phyloP scores from a whole-genome alignment of 73 alveolate genomes.

The Effrenium voratum region DNA sequence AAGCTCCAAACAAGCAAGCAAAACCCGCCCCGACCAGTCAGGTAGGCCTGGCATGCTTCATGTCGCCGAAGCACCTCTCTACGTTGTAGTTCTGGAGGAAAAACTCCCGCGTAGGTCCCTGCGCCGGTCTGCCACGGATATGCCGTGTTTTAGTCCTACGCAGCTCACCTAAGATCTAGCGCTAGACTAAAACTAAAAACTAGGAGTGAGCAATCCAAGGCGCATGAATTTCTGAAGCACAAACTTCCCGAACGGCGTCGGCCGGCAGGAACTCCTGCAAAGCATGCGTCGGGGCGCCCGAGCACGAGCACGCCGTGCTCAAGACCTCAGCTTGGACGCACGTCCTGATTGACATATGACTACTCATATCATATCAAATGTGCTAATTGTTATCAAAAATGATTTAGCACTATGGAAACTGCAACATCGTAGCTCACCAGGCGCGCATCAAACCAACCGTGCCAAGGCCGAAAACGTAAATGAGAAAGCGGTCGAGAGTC shows the following conservation, averaged over 20 bases:
- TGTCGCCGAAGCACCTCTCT: slow-evolving; percentile 13
- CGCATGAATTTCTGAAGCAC: slow-evolving; percentile 3
- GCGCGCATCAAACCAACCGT: too few species aligned
- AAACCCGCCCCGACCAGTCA: too few species aligned
- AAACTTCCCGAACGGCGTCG: neutral
- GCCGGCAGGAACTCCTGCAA: neutral
- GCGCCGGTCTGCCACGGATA: neutral
- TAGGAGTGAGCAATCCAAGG: neutral
- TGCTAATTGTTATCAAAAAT: too few species aligned
- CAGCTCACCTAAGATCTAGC: too few species aligned
- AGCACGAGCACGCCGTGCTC: neutral
- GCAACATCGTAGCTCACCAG: too few species aligned
- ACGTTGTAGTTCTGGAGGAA: neutral
- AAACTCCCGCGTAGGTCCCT: slow-evolving; percentile 6
- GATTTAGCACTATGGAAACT: too few species aligned
- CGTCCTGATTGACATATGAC: too few species aligned
- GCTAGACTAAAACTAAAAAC: neutral
- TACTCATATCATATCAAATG: too few species aligned
- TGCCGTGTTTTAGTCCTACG: neutral
- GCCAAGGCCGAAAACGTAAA: too few species aligned
- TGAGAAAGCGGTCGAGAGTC: too few species aligned
- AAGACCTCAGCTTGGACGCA: neutral
- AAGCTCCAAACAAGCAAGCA: neutral
- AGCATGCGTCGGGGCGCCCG: slow-evolving; percentile 32
- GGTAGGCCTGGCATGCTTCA: neutral